Evolutionary conservation across 2,329 filamentous ascomycete species (phyloP).

Genomic region (Zymoseptoria ardabiliae): DNA sequence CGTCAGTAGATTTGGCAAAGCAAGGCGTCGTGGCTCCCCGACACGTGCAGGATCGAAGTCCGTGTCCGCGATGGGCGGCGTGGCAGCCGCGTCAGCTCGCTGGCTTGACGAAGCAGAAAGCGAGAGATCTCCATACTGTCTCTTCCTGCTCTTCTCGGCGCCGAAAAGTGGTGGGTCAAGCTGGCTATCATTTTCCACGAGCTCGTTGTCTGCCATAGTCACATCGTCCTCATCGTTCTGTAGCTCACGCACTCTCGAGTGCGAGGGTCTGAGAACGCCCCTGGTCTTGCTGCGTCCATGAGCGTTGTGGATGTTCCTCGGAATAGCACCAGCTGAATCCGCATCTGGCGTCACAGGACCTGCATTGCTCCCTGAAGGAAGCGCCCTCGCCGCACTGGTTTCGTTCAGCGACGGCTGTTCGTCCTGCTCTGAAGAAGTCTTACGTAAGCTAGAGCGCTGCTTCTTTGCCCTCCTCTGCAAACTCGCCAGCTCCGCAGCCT

Average conservation of each 20-base stretch:
- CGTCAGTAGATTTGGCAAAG: conserved; percentile 54
- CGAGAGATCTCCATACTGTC: conserved; percentile 9
- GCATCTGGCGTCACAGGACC: conserved; percentile 30
- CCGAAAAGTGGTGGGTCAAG: conserved; percentile 20
- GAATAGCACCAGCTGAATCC: conserved; percentile 19
- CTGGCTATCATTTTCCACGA: conserved; percentile 25
- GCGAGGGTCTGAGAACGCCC: conserved; percentile 14
- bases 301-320: conserved; percentile 14
- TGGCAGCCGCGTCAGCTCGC: conserved; percentile 44
- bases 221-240: conserved; percentile 22
- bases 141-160: conserved; percentile 17
- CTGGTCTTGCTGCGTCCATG: conserved; percentile 13
- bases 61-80: conserved; percentile 67
- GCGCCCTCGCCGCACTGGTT: conserved; percentile 15
- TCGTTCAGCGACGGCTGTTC: conserved; percentile 25
- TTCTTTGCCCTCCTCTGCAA: conserved; percentile 45
- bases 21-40: conserved; percentile 18
- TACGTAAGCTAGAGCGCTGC: conserved; percentile 34
- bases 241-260: conserved; percentile 23
- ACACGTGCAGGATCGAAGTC: conserved; percentile 52
- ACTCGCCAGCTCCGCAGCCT: conserved; percentile 45
- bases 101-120: conserved; percentile 11
- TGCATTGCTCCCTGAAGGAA: conserved; percentile 13
- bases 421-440: conserved; percentile 21
- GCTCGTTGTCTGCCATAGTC: conserved; percentile 22